phyloP scores from a whole-genome alignment of 2,329 filamentous ascomycete species.

The Alternaria sp. region DNA sequence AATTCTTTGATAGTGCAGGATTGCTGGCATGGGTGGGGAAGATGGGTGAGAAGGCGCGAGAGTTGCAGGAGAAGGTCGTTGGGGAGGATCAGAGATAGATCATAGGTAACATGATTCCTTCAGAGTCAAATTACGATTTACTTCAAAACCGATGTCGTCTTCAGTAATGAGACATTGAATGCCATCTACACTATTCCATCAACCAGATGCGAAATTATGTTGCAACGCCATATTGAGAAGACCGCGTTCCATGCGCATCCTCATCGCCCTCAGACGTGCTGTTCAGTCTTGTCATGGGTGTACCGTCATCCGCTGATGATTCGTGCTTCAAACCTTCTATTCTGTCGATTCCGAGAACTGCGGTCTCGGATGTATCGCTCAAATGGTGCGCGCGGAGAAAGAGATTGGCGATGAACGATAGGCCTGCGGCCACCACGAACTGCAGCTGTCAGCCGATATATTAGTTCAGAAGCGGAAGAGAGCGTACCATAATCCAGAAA shows the following conservation, averaged over 20 bases:
- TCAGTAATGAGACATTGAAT: background rate
- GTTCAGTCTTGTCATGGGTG: background rate
- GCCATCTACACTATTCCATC: background rate
- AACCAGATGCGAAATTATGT: background rate
- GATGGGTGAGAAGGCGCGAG: background rate
- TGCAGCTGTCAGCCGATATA: background rate
- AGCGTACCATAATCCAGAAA: constrained; percentile 24
- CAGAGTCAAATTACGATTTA: background rate
- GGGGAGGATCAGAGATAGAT: background rate
- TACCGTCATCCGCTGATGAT: background rate
- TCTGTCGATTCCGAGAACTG: constrained; percentile 18
- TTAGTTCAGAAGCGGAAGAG: constrained; percentile 1
- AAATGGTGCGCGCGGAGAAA: constrained; percentile 21
- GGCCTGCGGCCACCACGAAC: constrained; percentile 16
- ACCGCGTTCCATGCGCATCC: background rate
- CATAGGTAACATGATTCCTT: background rate
- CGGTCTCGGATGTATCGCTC: constrained; percentile 9
- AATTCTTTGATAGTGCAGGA: constrained; percentile 3
- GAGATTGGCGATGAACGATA: constrained; percentile 18
- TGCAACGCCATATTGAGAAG: background rate
- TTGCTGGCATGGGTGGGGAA: background rate
- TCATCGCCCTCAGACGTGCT: background rate
- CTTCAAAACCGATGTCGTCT: too few relatives aligned
- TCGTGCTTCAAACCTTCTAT: background rate
- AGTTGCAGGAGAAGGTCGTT: constrained; percentile 2